Base-by-base conservation (phyloP, 2,329 filamentous ascomycete genomes). In the Apiospora aurea region DNA sequence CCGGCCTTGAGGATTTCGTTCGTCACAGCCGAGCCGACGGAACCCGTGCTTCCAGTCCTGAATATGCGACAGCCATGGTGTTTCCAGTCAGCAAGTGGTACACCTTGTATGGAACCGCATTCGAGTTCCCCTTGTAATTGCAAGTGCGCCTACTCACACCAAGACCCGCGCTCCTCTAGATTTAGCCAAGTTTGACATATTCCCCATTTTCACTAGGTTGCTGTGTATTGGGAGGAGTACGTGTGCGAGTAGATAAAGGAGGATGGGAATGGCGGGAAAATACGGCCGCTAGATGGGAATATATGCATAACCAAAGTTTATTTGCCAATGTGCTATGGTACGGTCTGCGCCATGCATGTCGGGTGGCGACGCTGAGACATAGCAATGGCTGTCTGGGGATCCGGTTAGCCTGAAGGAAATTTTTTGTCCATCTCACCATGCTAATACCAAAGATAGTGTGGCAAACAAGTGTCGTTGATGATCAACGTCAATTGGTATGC, bases 11-110 rank as follows among this genome's bases (percentile, higher is more conserved):
- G 53, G 26, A 61, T 16, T 16, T 61, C 53, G 26, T 61, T 38
- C 6, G 26, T 21, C 14, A 38, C 53, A 2, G 53, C 53, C 26
- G 53, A 61, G 16, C 53, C 53, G 53, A 61, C 53, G 18, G 53
- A 61, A 34, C 29, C 53, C 16, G 53, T 61, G 53, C 53, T 61
- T 34, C 26, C 26, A 21, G 53, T 61, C 53, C 53, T 61, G 26
- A 3, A 18, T 5, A 38, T 61, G 4, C 21, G 8, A n/a, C 46
- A 11, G 34, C 8, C 4, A 61, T 14, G 14, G 10, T 4, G 14
- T 34, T 34, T 18, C 10, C 14, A 5, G 18, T 38, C 53, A 51
- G 49, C 11, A 51, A 11, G 10, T 4, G 1, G 1, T 4, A 13
- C 7, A 29, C 26, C 26, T 29, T 29, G 26, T 3, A 29, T 29